These are phyloP conservation scores for Takashimella koratensis DNA, from an alignment of 1,284 basidiomycete genomes.

Conservation along the genomic window DNA sequence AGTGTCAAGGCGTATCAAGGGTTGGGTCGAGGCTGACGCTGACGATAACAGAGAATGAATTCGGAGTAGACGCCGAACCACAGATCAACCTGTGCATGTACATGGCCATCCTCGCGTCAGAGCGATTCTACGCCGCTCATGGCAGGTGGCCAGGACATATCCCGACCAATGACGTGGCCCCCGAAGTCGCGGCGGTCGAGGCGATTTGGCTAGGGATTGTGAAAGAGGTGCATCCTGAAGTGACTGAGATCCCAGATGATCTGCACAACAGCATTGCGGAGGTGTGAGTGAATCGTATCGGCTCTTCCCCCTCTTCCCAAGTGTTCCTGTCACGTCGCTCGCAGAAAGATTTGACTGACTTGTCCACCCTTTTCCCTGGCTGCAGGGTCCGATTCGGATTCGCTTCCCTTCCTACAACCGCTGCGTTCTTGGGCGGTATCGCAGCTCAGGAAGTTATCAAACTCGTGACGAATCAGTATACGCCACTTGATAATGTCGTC, in stretches of 20 bases:
- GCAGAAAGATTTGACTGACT: too few species aligned
- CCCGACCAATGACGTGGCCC: slow-evolving; percentile 46
- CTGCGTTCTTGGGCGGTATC: slow-evolving; percentile 88
- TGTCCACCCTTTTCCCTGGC: too few species aligned
- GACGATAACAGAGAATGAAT: slow-evolving; percentile 13
- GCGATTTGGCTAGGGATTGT: slow-evolving; percentile 25
- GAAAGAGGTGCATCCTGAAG: slow-evolving; percentile 14
- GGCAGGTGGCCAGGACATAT: slow-evolving; percentile 50
- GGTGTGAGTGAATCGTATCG: slow-evolving; percentile 69
- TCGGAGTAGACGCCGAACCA: slow-evolving; percentile 11
- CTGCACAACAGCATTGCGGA: slow-evolving; percentile 68
- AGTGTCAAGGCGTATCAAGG: neutral
- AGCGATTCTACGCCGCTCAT: slow-evolving; percentile 46
- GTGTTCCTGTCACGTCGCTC: neutral
- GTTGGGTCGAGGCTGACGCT: neutral
- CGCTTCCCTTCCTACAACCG: slow-evolving; percentile 84
- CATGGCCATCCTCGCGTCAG: slow-evolving; percentile 51
- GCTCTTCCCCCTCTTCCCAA: too few species aligned
- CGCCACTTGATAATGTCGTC: slow-evolving; percentile 82
- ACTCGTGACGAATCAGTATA: slow-evolving; percentile 92
- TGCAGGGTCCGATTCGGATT: slow-evolving; percentile 67
- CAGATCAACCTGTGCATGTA: slow-evolving; percentile 30
- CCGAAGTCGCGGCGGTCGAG: slow-evolving; percentile 34
- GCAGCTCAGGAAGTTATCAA: slow-evolving; percentile 99
- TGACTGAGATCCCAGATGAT: slow-evolving; percentile 58